Percentiles rank a stretch among this genome's conserved stretches.
Conservation (phyloP, 129 eudicot genomes). For the Centrapalus pauciflorus region DNA sequence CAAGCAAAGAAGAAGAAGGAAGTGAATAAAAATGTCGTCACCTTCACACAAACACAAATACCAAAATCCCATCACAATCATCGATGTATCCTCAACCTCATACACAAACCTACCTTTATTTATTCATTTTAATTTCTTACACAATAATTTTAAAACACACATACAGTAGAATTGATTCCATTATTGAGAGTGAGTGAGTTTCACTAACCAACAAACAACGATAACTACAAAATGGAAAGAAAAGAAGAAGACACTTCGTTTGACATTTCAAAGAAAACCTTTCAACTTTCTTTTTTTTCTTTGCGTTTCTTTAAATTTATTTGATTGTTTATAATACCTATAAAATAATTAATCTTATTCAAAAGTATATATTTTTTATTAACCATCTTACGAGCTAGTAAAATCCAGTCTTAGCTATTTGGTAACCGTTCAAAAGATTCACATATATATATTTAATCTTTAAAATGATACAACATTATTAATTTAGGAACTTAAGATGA, state of each 20-base stretch:
- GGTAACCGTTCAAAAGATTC: no score
- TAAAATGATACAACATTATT: no score
- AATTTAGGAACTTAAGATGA: no score
- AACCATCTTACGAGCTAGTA: no score
- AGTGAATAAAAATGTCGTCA: constrained; percentile 24
- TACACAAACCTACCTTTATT: not conserved
- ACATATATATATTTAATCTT: no score
- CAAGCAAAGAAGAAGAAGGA: constrained; percentile 15
- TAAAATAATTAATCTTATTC: no score
- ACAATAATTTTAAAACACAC: constrained; percentile 6
- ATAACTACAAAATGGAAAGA: constrained; percentile 40
- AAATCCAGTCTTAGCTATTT: no score
- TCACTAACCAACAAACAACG: constrained; percentile 46
- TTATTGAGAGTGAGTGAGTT: not conserved
- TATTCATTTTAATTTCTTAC: not conserved
- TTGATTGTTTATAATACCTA: no score
- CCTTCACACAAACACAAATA: constrained; percentile 7
- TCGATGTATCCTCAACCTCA: constrained; percentile 39
- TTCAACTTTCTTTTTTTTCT: no score
- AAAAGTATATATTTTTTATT: no score
- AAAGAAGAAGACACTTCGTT: constrained; percentile 48
- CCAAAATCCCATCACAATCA: constrained; percentile 41
- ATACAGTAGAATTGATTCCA: constrained; percentile 27
- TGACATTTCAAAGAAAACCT: constrained; percentile 37
- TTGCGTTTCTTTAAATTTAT: not conserved